Conservation (phyloP, 768 basidiomycete genomes). For the Tricholoma matsutake region DNA sequence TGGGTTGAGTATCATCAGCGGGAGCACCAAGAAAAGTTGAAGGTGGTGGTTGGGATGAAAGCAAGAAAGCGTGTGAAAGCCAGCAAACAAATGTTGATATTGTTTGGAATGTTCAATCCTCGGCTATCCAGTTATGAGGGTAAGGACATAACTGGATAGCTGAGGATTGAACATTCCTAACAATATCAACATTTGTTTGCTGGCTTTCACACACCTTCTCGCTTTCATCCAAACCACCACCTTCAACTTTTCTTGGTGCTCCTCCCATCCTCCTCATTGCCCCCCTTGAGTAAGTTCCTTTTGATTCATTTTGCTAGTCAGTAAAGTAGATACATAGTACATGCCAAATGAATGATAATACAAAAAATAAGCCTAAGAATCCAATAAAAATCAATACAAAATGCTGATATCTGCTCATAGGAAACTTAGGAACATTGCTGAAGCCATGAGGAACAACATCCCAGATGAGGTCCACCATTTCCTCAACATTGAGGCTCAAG, state of each 20-base stretch:
- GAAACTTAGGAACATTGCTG: not conserved
- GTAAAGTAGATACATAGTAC: not conserved
- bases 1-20: too few relatives aligned
- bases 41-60: not conserved
- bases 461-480: not conserved
- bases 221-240: not conserved
- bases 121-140: too few relatives aligned
- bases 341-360: not conserved
- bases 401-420: constrained; percentile 1
- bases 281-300: not conserved
- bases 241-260: not conserved
- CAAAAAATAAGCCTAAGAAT: not conserved
- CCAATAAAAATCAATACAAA: not conserved
- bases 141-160: too few relatives aligned
- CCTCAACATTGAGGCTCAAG: constrained; percentile 3
- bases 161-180: too few relatives aligned
- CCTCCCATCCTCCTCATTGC: not conserved
- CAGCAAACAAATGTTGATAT: not conserved
- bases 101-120: not conserved
- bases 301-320: not conserved
- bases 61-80: not conserved
- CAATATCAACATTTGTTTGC: not conserved
- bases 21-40: not conserved
- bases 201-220: not conserved
- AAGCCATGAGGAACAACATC: constrained; percentile 2